phyloP scores from a whole-genome alignment of 2,329 filamentous ascomycete species.

The Diaporthe sp. region DNA sequence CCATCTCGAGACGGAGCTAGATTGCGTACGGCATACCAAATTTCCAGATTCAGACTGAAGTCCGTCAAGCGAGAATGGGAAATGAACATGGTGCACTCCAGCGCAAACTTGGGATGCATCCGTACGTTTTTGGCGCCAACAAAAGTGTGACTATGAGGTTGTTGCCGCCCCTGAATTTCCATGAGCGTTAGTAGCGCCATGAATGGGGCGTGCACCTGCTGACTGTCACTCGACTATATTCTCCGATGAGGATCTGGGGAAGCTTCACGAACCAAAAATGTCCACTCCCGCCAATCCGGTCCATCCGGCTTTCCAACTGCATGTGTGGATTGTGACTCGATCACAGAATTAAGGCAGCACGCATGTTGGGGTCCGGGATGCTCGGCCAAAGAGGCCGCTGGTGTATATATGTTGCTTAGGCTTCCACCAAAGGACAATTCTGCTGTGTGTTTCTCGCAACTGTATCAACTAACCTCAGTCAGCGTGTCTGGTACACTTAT shows the following conservation, averaged over 20 bases:
- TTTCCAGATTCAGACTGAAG: not conserved
- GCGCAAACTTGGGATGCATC: not conserved
- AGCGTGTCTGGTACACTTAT: constrained; percentile 18
- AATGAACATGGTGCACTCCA: constrained; percentile 10
- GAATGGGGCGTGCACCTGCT: constrained; percentile 25
- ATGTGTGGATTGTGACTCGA: constrained; percentile 1
- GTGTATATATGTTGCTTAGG: constrained; percentile 1
- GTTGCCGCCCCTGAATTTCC: constrained; percentile 17
- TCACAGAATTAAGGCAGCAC: not conserved
- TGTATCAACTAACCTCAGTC: not conserved
- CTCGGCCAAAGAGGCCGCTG: not conserved
- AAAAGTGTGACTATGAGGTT: not conserved
- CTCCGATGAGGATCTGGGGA: not conserved
- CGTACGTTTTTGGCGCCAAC: not conserved
- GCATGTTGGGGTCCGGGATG: not conserved
- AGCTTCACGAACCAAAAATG: not conserved
- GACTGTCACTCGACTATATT: constrained; percentile 27
- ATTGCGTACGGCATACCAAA: not conserved
- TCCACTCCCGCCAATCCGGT: not conserved
- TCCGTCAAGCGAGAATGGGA: not conserved
- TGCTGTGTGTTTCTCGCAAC: not conserved
- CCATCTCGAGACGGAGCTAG: constrained; percentile 5
- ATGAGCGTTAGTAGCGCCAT: not conserved
- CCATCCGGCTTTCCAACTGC: not conserved
- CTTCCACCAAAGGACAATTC: not conserved